Evolutionary conservation across 345 rosid species (phyloP).

Genomic region (Erucastrum elatum): DNA sequence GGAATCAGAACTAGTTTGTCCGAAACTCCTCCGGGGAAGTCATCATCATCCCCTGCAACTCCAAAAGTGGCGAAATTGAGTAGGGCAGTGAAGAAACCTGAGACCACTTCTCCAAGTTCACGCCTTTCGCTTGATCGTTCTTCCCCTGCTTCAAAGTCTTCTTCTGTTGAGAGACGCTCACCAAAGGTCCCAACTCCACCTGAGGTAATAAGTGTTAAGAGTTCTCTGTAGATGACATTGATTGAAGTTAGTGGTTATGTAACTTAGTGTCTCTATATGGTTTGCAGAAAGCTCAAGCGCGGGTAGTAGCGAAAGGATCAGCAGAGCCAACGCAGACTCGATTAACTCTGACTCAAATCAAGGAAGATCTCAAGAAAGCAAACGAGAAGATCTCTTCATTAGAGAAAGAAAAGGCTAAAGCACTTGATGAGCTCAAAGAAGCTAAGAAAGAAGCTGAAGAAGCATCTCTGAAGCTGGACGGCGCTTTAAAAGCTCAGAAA

Average conservation of each 20-base stretch:
- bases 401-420: constrained; percentile 78
- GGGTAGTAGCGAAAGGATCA: constrained; percentile 53
- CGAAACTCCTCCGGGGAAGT: constrained; percentile 65
- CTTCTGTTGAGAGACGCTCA: constrained; percentile 63
- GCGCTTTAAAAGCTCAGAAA: constrained; percentile 86
- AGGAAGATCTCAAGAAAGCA: constrained; percentile 91
- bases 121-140: constrained; percentile 77
- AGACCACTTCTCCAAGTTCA: constrained; percentile 54
- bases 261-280: too few species aligned
- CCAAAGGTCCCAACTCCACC: constrained; percentile 65
- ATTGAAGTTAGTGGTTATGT: too few species aligned
- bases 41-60: constrained; percentile 70
- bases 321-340: constrained; percentile 59
- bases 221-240: too few species aligned
- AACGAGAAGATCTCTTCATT: constrained; percentile 61
- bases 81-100: constrained; percentile 59
- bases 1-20: constrained; percentile 63
- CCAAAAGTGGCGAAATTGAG: constrained; percentile 62
- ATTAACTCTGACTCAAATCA: constrained; percentile 58
- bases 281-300: constrained; percentile 58
- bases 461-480: constrained; percentile 71
- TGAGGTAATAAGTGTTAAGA: too few species aligned
- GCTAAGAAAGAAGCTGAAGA: constrained; percentile 64
- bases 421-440: constrained; percentile 71
- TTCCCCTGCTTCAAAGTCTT: constrained; percentile 66